Conservation (phyloP, 2,329 filamentous ascomycete species). For the Fusarium nelsonii region DNA sequence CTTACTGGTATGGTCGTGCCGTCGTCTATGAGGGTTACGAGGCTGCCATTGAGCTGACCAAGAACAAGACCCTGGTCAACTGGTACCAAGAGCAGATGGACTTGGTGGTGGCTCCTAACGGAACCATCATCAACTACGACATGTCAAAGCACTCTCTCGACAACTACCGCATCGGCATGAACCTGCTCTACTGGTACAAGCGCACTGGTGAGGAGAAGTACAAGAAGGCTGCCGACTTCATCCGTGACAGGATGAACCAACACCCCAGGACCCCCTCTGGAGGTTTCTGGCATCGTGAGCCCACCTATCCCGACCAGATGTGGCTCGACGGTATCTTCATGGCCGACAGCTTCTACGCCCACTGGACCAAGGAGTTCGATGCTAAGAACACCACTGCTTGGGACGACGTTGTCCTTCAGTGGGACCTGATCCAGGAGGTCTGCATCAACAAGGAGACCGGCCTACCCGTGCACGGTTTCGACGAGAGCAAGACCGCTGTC, state of each 20-base stretch:
- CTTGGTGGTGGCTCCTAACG: conserved; percentile 55
- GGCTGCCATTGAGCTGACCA: conserved; percentile 54
- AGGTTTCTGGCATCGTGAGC: conserved; percentile 65
- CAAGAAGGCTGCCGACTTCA: conserved; percentile 59
- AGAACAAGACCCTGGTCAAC: conserved; percentile 58
- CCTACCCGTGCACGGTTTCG: conserved; percentile 67
- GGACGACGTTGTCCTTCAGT: conserved; percentile 60
- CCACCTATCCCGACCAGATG: conserved; percentile 61
- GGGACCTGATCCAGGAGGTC: conserved; percentile 59
- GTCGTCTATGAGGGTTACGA: conserved; percentile 42
- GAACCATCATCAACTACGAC: conserved; percentile 61
- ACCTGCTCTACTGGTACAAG: conserved; percentile 63
- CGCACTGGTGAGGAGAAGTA: conserved; percentile 62
- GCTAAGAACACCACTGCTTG: conserved; percentile 56
- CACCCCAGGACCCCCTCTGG: conserved; percentile 64
- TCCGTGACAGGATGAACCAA: conserved; percentile 60
- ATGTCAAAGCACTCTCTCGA: conserved; percentile 63
- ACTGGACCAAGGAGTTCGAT: conserved; percentile 56
- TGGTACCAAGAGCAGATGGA: conserved; percentile 62
- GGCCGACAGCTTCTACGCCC: conserved; percentile 60
- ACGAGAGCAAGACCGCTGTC: conserved; percentile 59
- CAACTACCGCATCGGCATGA: conserved; percentile 66
- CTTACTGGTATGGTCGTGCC: conserved; percentile 42
- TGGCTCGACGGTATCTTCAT: conserved; percentile 68
- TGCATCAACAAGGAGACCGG: conserved; percentile 55